phyloP scores from a whole-genome alignment of 768 basidiomycete species.

The Trametopsis cervina region DNA sequence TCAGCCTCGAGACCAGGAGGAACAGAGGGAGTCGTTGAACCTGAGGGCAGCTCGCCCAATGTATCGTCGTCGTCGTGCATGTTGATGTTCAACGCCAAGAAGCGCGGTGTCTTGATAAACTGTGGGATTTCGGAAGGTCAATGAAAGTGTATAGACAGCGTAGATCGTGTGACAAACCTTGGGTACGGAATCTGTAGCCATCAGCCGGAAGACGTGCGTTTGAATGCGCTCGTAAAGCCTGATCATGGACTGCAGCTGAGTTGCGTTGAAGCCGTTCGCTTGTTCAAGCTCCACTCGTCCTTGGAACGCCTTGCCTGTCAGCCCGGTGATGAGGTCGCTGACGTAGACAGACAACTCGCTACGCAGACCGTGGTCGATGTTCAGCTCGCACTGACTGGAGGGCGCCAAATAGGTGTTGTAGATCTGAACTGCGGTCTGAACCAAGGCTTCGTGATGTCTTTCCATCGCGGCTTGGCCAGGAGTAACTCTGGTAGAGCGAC shows the following conservation, averaged over 20 bases:
- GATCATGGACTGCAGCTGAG: conserved; percentile 91
- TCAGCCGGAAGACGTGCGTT: conserved; percentile 91
- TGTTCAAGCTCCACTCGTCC: conserved; percentile 80
- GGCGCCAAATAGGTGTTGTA: conserved; percentile 95
- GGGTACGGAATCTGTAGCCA: conserved; percentile 99
- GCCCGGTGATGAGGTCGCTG: conserved; percentile 75
- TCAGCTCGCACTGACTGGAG: conserved; percentile 91
- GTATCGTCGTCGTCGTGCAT: conserved; percentile 61
- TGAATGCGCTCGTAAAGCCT: conserved; percentile 94
- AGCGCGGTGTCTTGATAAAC: conserved; percentile 87
- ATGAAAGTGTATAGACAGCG: too few relatives aligned
- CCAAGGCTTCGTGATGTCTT: conserved; percentile 90
- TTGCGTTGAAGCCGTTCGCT: conserved; percentile 83
- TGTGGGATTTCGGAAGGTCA: conserved; percentile 23
- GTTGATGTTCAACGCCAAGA: conserved; percentile 73
- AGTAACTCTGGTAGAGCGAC: conserved; percentile 40
- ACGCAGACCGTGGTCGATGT: conserved; percentile 95
- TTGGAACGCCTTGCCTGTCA: conserved; percentile 71
- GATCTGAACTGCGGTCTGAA: conserved; percentile 89
- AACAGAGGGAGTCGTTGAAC: conserved; percentile 37
- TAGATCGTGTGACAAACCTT: too few relatives aligned
- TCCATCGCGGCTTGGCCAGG: conserved; percentile 91
- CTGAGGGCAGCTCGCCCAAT: conserved; percentile 41
- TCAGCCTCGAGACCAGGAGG: conserved; percentile 67
- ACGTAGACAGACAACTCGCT: conserved; percentile 93